These are phyloP conservation scores for Candida berthetii DNA, from an alignment of 805 yeast genomes.

Conservation along the genomic window DNA sequence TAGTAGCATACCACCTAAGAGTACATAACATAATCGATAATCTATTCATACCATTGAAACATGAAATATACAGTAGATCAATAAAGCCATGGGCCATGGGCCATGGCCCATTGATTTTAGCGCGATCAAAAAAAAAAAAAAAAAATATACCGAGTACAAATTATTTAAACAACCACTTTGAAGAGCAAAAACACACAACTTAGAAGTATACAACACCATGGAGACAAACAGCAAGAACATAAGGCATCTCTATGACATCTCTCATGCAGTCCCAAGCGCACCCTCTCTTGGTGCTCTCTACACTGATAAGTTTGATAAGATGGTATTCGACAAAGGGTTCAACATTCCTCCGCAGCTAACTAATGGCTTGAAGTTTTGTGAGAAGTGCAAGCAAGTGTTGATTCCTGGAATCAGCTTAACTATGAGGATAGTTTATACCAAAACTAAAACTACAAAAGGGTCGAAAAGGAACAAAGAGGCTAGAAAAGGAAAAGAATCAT, in stretches of 20 bases:
- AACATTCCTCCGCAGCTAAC: slow-evolving; percentile 15
- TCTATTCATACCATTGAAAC: too few relatives aligned
- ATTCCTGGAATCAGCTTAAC: slow-evolving; percentile 23
- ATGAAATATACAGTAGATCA: too few relatives aligned
- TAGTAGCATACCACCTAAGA: too few relatives aligned
- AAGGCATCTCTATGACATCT: neutral
- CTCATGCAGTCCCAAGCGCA: slow-evolving; percentile 8
- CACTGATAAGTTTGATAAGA: slow-evolving; percentile 22
- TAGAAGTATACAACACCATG: too few relatives aligned
- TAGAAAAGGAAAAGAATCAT: neutral
- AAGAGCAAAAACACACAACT: too few relatives aligned
- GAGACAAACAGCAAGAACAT: neutral
- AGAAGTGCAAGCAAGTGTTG: slow-evolving; percentile 21
- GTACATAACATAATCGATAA: too few relatives aligned
- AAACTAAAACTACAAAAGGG: neutral
- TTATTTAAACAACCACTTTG: too few relatives aligned
- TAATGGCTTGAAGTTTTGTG: slow-evolving; percentile 22
- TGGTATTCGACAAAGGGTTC: slow-evolving; percentile 20
- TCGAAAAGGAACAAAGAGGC: neutral
- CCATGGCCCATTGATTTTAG: too few relatives aligned
- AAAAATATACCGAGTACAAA: too few relatives aligned
- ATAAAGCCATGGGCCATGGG: too few relatives aligned
- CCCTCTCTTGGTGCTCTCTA: slow-evolving; percentile 15
- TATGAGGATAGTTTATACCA: slow-evolving; percentile 14
- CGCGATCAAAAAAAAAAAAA: too few relatives aligned